Conservation (phyloP, 2,329 filamentous ascomycete genomes). For the Diaporthe vexans region DNA sequence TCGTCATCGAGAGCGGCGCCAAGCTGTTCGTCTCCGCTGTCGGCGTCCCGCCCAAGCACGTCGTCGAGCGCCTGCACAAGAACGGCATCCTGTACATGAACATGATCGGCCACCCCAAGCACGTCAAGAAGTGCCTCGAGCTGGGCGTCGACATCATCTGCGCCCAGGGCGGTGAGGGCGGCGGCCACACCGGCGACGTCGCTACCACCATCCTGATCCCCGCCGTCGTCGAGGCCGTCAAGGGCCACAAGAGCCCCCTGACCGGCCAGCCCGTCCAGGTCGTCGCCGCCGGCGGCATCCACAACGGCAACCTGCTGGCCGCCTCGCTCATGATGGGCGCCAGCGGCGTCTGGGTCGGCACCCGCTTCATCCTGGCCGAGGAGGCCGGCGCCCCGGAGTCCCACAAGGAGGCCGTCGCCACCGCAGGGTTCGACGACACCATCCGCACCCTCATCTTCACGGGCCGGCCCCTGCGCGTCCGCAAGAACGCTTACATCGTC, state of each 20-base stretch:
- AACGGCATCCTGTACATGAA: constrained; percentile 97
- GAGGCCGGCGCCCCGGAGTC: constrained; percentile 94
- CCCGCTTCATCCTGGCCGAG: constrained; percentile 92
- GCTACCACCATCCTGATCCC: constrained; percentile 94
- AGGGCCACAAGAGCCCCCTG: constrained; percentile 86
- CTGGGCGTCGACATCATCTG: constrained; percentile 96
- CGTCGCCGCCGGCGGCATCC: constrained; percentile 93
- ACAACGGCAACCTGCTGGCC: constrained; percentile 91
- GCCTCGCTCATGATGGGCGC: constrained; percentile 94
- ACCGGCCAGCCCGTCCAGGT: constrained; percentile 91
- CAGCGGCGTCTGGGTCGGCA: constrained; percentile 94
- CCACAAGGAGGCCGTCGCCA: constrained; percentile 96
- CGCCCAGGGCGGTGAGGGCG: constrained; percentile 97
- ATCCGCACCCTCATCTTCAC: constrained; percentile 99
- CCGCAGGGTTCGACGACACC: constrained; percentile 94
- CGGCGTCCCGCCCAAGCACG: constrained; percentile 88
- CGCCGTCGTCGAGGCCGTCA: constrained; percentile 85
- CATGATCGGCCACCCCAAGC: constrained; percentile 99
- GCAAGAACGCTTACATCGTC: constrained; percentile 92
- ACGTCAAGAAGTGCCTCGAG: constrained; percentile 95
- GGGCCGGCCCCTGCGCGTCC: constrained; percentile 91
- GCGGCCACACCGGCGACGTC: constrained; percentile 95
- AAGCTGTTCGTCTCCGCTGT: constrained; percentile 97
- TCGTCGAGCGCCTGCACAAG: constrained; percentile 92
- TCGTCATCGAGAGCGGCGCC: constrained; percentile 92